Base-by-base conservation (phyloP, 139 green algal genomes). In the Chlorokybus atmophyticus region DNA sequence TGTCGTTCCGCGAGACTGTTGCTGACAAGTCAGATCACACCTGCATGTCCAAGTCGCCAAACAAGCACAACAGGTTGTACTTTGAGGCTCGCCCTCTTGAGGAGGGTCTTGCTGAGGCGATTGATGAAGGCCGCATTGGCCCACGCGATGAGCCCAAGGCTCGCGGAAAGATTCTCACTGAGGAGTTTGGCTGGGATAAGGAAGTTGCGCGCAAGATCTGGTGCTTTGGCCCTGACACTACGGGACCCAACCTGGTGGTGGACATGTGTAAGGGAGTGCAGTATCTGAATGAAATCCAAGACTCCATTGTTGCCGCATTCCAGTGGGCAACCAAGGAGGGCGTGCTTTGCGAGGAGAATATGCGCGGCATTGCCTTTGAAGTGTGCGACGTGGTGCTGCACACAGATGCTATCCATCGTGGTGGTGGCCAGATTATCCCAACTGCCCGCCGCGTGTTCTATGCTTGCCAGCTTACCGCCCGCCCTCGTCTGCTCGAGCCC, bases 51-150 rank as follows among this genome's bases (percentile, higher is more conserved):
- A 98, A 98, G 84, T 97, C 90, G 4, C 88, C 90, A 74, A 97
- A 98, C 88, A 98, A 98, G 90, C 90, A 98, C 83, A 98, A 98
- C 85, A 79, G 90, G 60, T 67, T 98, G 47, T 98, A 98, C 85
- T 70, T 97, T 41, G 66, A 85, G 76, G 88, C 86, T 5, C 78
- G 83, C 24, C 80, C 89, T 30, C 81, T 96, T 66, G 91, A 97
- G 78, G 90, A 97, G 27, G 92, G 92, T 35, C 82, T 99, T 53
- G 63, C 91, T 41, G 92, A 98, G 79, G 87, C 80, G 41, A 94
- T 99, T 67, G 91, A 99, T 53, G 88, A 97, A 25, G 91, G 91
- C 75, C 83, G 82, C 53, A 61, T 97, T 4, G 83, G 82, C 25
- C 90, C 90, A 48, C 77, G 82, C 30, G 90, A 96, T 58, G 89